Evolutionary conservation across 345 rosid species (phyloP).

Genomic region (Linum trigynum): DNA sequence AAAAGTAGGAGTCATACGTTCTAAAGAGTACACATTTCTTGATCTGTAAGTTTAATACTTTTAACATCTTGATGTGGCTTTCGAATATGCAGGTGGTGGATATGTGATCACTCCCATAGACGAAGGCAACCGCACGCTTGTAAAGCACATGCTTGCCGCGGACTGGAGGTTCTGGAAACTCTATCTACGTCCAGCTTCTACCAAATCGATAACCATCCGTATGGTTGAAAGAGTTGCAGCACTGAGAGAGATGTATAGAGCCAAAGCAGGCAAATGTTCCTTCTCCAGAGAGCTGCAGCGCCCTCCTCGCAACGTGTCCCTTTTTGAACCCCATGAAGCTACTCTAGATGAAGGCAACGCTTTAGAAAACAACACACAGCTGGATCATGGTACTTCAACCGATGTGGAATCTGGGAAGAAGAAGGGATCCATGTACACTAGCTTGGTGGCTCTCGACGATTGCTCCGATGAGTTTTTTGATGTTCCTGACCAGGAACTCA

Average conservation of each 20-base stretch:
- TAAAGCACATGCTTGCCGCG: conserved; percentile 87
- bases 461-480: conserved; percentile 85
- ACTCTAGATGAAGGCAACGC: conserved; percentile 18
- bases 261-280: conserved; percentile 44
- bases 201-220: conserved; percentile 59
- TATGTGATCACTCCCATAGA: conserved; percentile 65
- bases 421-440: conserved; percentile 27
- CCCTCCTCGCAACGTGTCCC: conserved; percentile 21
- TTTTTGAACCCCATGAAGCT: conserved; percentile 19
- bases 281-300: conserved; percentile 26
- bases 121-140: conserved; percentile 64
- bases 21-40: conserved; percentile 2
- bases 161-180: conserved; percentile 89
- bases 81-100: conserved; percentile 67
- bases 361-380: conserved; percentile 14
- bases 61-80: background rate
- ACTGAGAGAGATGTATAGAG: conserved; percentile 58
- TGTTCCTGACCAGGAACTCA: conserved; percentile 52
- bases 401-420: conserved; percentile 34
- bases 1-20: conserved; percentile 49
- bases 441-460: conserved; percentile 52
- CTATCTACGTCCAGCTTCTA: conserved; percentile 48
- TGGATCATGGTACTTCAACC: conserved; percentile 7
- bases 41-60: background rate
- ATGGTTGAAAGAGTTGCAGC: conserved; percentile 92